Evolutionary conservation across 2,329 filamentous ascomycete species (phyloP), one percentile per base, ranked within the genome.

Genomic region (Cercospora brassicicola): DNA sequence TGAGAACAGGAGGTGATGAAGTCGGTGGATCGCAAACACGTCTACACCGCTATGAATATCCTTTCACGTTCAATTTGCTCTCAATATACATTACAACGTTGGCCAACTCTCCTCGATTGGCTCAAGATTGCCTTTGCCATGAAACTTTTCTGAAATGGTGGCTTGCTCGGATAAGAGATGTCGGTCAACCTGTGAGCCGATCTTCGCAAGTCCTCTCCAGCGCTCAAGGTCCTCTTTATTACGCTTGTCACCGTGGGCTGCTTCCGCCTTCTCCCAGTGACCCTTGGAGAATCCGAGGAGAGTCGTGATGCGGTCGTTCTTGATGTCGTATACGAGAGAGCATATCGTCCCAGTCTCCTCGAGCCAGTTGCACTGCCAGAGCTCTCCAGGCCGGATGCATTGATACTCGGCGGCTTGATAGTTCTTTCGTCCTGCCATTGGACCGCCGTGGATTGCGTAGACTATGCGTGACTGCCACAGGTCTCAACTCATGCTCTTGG

Each of bases 341-440:
- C 83, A 83, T 1, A 88, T 81, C 0, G 85, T 88, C 0, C 86
- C 86, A 0, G 86, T 88, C 76, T 88, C 86, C 67, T 88, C 85
- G 1, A 88, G 81, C 86, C 86, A 88, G 67, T 86, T 88, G 69
- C 84, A 83, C 72, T 88, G 86, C 86, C 86, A 88, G 0, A 88
- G 73, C 74, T 88, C 86, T 1, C 84, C 84, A 0, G 85, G 83
- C 0, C 86, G 81, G 30, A 88, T 83, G 75, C 86, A 88, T 73
- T 88, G 86, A 72, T 85, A 88, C 1, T 82, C 84, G 11, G 81
- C 84, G 0, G 82, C 80, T 71, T 87, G 85, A 74, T 82, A 87
- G 75, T 87, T 87, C 62, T 79, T 77, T 2, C 84, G 81, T 2
- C 85, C 85, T 0, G 83, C 82, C 86, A 88, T 88, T 2, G 86